These are phyloP conservation scores for Mycena pura DNA, from an alignment of 768 basidiomycete species.

Conservation along the genomic window DNA sequence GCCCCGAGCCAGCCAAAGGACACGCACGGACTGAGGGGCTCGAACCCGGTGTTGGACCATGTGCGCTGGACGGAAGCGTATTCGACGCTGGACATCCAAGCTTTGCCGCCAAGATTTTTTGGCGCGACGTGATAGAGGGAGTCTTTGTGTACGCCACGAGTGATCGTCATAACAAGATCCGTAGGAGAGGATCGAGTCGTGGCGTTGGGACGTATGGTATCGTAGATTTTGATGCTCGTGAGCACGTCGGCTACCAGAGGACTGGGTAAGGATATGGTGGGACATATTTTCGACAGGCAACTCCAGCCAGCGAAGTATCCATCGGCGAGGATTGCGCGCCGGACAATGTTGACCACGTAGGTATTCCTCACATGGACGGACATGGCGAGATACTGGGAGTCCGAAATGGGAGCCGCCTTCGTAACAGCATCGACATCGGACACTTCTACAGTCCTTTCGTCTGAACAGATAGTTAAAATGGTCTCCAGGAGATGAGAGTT, in stretches of 20 bases:
- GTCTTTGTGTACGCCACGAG: neutral
- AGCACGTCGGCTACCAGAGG: conserved; percentile 2
- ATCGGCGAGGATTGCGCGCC: neutral
- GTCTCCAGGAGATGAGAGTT: neutral
- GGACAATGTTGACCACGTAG: neutral
- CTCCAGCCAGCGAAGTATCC: conserved; percentile 10
- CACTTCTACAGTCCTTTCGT: neutral
- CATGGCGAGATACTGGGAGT: neutral
- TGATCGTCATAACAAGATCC: neutral
- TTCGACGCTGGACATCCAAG: neutral
- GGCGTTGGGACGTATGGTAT: neutral
- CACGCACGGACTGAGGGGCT: neutral
- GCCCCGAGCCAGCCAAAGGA: neutral
- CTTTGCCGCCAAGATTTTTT: conserved; percentile 8
- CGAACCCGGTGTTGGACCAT: conserved; percentile 7
- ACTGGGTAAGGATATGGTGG: neutral
- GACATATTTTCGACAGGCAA: neutral
- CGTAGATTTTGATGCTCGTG: neutral
- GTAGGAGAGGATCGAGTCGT: neutral
- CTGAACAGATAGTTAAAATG: neutral
- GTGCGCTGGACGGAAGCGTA: neutral
- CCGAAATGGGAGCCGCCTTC: neutral
- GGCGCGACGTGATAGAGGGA: conserved; percentile 6
- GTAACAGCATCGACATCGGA: neutral
- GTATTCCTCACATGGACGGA: neutral